Evolutionary conservation across 108 stramenopile genomes (phyloP).

Genomic region (Cyclotella kingstonii): DNA sequence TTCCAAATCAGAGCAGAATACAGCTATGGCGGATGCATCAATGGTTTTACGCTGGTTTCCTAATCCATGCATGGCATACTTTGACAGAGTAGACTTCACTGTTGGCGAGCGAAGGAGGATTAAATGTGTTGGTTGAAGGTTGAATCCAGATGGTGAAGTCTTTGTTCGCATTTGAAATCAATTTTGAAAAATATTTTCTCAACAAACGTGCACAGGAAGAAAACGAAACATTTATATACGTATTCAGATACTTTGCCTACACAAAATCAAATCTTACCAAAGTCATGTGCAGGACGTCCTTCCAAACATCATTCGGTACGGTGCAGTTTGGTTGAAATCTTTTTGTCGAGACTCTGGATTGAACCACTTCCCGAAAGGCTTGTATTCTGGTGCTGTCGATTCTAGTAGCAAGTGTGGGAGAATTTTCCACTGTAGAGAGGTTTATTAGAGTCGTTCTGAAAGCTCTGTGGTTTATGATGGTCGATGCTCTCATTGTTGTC

Average conservation of each 20-base stretch:
- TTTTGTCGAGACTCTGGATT: slow-evolving; percentile 51
- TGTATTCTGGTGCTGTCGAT: slow-evolving; percentile 15
- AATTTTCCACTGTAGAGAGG: too few relatives aligned
- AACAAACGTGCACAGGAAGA: not conserved
- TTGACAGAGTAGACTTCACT: slow-evolving; percentile 51
- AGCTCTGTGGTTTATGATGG: too few relatives aligned
- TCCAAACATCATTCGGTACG: slow-evolving; percentile 50
- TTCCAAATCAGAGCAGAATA: slow-evolving; percentile 77
- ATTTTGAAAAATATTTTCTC: not conserved
- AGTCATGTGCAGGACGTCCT: slow-evolving; percentile 61
- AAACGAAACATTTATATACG: not conserved
- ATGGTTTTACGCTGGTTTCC: slow-evolving; percentile 75
- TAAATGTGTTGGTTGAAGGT: slow-evolving; percentile 82
- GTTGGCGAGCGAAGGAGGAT: slow-evolving; percentile 56
- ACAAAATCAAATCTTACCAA: slow-evolving; percentile 46
- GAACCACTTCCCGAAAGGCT: slow-evolving; percentile 65
- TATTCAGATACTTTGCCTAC: not conserved
- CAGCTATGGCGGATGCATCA: slow-evolving; percentile 68
- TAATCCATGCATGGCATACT: slow-evolving; percentile 72
- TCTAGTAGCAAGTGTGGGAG: too few relatives aligned
- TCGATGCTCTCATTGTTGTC: too few relatives aligned
- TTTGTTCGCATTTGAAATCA: slow-evolving; percentile 11
- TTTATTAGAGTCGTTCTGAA: too few relatives aligned
- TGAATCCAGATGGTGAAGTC: slow-evolving; percentile 82
- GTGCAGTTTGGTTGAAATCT: slow-evolving; percentile 59